A percentile compares a stretch with the other conserved stretches of the same genome.
Evolutionary conservation across 2,329 filamentous ascomycete species (phyloP).

Genomic region (Bimuria novae-zelandiae): DNA sequence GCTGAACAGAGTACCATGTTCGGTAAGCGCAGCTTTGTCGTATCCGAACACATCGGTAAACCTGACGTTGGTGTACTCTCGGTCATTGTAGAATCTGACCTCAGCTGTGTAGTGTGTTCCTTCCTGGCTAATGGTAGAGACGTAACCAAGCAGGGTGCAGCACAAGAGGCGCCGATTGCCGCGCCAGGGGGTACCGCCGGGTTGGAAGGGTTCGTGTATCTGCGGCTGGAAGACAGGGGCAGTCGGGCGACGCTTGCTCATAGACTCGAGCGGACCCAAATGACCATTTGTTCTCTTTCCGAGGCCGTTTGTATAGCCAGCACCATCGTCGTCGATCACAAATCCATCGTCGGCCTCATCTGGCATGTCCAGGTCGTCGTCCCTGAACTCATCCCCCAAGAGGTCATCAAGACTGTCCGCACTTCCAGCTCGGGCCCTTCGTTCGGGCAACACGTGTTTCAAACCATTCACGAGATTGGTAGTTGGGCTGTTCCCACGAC

Average conservation of each 20-base stretch:
- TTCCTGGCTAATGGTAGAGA: constrained; percentile 97
- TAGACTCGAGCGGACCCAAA: constrained; percentile 50
- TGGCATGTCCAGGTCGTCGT: constrained; percentile 50
- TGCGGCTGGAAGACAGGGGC: constrained; percentile 61
- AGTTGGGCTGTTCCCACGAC: constrained; percentile 69
- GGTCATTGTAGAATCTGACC: constrained; percentile 96
- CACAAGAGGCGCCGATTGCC: constrained; percentile 93
- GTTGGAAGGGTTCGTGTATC: constrained; percentile 85
- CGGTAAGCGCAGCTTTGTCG: constrained; percentile 90
- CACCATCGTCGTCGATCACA: constrained; percentile 92
- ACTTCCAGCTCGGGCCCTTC: constrained; percentile 58
- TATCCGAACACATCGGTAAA: constrained; percentile 96
- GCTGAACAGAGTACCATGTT: constrained; percentile 83
- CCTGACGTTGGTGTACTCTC: constrained; percentile 90
- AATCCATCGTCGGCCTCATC: constrained; percentile 67
- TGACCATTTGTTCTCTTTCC: constrained; percentile 65
- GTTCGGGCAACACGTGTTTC: constrained; percentile 57
- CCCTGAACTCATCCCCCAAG: constrained; percentile 65
- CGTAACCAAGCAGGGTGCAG: constrained; percentile 89
- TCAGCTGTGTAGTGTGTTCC: constrained; percentile 86
- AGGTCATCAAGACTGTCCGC: constrained; percentile 82
- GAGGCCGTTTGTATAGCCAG: constrained; percentile 75
- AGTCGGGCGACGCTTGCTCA: constrained; percentile 56
- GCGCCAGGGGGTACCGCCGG: constrained; percentile 93
- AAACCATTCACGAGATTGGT: constrained; percentile 61